Base-by-base conservation (phyloP, 352 stramenopile species). In the Phytophthora rubi region DNA sequence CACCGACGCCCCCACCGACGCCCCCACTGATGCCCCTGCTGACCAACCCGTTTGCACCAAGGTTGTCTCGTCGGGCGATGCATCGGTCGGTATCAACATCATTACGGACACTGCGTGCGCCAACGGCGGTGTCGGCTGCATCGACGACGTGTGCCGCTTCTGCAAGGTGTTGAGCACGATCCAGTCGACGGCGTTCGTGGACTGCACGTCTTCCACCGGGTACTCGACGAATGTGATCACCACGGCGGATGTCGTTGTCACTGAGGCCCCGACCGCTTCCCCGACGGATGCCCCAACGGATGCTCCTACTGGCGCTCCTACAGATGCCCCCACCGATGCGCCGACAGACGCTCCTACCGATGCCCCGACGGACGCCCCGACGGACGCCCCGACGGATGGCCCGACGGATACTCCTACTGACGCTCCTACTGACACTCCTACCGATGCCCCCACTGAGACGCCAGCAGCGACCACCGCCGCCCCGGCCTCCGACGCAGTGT, bases 81-180 rank as follows among this genome's bases (percentile, higher is more conserved):
- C 59, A 13, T 52, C 58, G 0, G 62, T 70, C 32, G 74, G 74
- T 21, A 72, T 81, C 26, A 59, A 67, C 18, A 73, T 81, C 52
- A 52, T 74, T 30, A 63, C 65, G 10, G 73, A 81, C n/a, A 23
- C 62, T 8, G 70, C 55, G 13, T 81, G 73, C 44, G 44, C 49
- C 18, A 65, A n/a, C n/a, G 59, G 51, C 12, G 73, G 70, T 9
- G 60, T 52, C 26, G 66, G 66, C 7, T 73, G 66, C 42, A 73
- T 73, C 18, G 65, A 75, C 13, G 39, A 59, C 15, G 60, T 85
- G 13, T 85, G 78, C 54, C 78, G 78, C 18, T 80, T 79, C 59
- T 85, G 78, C 62, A 79, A 82, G 54, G 59, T 52, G 3, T 16
- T 62, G n/a, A 42, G 21, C 48, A 21, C 44, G 42, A 15, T 30